Base-by-base conservation (phyloP, 306 rosid genomes). In the Dalbergia oliveri region DNA sequence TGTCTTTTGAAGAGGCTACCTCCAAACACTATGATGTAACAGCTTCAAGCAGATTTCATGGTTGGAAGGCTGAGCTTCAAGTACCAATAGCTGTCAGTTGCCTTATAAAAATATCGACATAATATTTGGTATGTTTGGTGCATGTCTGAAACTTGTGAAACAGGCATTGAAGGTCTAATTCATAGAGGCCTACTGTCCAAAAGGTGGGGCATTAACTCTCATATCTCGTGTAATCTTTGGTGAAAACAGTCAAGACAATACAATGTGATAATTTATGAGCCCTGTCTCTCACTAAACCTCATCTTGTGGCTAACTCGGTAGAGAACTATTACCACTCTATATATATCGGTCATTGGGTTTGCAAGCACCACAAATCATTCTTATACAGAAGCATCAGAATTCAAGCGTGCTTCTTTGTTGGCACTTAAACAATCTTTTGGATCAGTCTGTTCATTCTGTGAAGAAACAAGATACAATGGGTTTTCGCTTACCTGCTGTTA, bases 401-500 rank as follows among this genome's bases (percentile, higher is more conserved):
- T 49, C 45, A 41, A 61, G 54, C 33, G 15, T 57, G n/a, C 39
- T 66, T 4, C 19, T 54, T 39, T 66, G 31, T 66, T 58, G 41
- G 41, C 1, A 37, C 41, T 37, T 4, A 6, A 6, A 0, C 1
- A 37, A 37, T 6, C 51, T 64, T 73, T 66, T 13, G 73, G 62
- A 41, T 75, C 26, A 75, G 11, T 75, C 64, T 34, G 6, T 39
- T 0, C 72, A 49, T 26, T 4, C 34, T 3, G 37, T 16, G 18
- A 41, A 67, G 15, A 84, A 84, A 74, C 53, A 58, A 43, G 50
- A 44, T 37, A 12, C 16, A 76, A 84, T 76, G 88, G 88, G 75
- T 69, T 54, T 85, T 63, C 86, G 54, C 56, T 81, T 81, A 54
- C 81, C 83, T 18, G 78, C 68, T 66, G 67, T 81, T 18, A 73